phyloP scores from a whole-genome alignment of 164 flowering plant species.

The Malania oleifera region DNA sequence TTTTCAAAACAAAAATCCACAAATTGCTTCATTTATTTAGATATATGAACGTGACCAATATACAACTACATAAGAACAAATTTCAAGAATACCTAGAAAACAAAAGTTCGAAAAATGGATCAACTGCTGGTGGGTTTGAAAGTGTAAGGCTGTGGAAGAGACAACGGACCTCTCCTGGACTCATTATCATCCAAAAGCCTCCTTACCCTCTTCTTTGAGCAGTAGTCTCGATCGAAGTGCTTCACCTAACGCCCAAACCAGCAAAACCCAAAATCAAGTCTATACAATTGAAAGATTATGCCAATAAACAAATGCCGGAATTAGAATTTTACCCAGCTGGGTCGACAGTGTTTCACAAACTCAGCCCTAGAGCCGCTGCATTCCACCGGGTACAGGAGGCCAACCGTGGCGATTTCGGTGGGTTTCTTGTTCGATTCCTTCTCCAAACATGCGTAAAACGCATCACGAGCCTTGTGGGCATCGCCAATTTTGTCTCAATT shows the following conservation, averaged over 20 bases:
- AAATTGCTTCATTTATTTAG: no score
- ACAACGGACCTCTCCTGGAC: slow-evolving; percentile 73
- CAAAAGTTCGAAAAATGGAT: background rate
- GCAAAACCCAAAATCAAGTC: slow-evolving; percentile 5
- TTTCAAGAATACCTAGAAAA: no score
- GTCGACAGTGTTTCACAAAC: slow-evolving; percentile 57
- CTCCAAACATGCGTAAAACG: slow-evolving; percentile 73
- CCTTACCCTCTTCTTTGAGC: slow-evolving; percentile 60
- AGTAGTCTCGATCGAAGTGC: slow-evolving; percentile 85
- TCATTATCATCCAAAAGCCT: slow-evolving; percentile 78
- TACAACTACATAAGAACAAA: background rate
- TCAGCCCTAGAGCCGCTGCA: slow-evolving; percentile 58
- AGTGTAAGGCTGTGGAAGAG: slow-evolving; percentile 76
- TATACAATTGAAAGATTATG: background rate
- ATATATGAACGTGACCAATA: no score
- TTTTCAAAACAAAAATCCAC: no score
- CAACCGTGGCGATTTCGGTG: slow-evolving; percentile 72
- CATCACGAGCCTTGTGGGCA: slow-evolving; percentile 61
- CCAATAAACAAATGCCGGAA: background rate
- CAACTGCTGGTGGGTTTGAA: slow-evolving; percentile 28
- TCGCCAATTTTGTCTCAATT: background rate
- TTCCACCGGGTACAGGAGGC: slow-evolving; percentile 63
- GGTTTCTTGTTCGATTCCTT: slow-evolving; percentile 67
- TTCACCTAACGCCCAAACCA: slow-evolving; percentile 53
- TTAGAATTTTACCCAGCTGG: slow-evolving; percentile 61